Conservation (phyloP, 176 grass and related monocot genomes). For the Metroxylon sagu region DNA sequence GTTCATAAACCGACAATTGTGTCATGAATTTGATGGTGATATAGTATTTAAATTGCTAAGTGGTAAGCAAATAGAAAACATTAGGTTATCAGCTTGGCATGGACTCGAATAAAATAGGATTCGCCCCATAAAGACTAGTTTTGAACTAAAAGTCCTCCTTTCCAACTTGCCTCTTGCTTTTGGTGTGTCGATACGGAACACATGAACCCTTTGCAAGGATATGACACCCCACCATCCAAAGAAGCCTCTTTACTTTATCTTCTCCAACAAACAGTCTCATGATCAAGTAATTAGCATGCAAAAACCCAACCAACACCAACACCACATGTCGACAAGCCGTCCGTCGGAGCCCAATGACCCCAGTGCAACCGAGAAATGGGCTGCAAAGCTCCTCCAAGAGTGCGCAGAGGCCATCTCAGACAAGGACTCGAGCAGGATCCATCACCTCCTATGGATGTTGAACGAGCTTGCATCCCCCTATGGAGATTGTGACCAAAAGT, state of each 20-base stretch:
- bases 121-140: too few relatives aligned
- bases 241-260: neutral
- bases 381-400: neutral
- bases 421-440: conserved; percentile 1
- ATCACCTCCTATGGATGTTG: conserved; percentile 10
- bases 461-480: conserved; percentile 4
- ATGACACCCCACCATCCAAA: neutral
- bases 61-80: too few relatives aligned
- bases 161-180: neutral
- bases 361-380: neutral
- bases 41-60: too few relatives aligned
- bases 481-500: neutral
- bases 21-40: too few relatives aligned
- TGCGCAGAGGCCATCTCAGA: conserved; percentile 1
- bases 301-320: too few relatives aligned
- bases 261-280: neutral
- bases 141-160: too few relatives aligned
- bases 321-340: too few relatives aligned
- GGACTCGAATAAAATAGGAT: too few relatives aligned
- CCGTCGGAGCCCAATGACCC: neutral
- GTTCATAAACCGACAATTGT: too few relatives aligned
- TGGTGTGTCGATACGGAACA: neutral
- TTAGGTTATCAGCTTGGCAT: too few relatives aligned
- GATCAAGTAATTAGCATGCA: neutral
- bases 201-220: conserved; percentile 1